A percentile compares a stretch with the other conserved stretches of the same genome.
Evolutionary conservation across 805 yeast genomes (phyloP).

Genomic region (Candida golubevii): DNA sequence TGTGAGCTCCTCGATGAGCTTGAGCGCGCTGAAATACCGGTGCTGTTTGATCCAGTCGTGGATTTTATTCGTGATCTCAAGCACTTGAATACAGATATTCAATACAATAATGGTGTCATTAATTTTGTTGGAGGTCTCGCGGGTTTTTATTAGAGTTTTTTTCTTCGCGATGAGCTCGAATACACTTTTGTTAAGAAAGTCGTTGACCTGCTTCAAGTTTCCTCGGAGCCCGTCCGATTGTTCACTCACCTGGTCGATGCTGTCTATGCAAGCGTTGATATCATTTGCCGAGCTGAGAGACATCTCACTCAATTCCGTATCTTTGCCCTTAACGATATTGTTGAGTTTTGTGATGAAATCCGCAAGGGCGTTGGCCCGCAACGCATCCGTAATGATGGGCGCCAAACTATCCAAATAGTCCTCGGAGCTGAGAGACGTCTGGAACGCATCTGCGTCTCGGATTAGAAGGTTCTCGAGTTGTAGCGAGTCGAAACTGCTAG

Average conservation of each 20-base stretch:
- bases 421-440: constrained; percentile 49
- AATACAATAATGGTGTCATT: constrained; percentile 68
- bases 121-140: constrained; percentile 62
- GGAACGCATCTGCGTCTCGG: constrained; percentile 40
- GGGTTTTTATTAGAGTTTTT: constrained; percentile 52
- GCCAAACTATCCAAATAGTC: constrained; percentile 78
- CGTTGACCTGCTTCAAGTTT: constrained; percentile 55
- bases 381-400: constrained; percentile 64
- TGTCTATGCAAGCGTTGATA: constrained; percentile 54
- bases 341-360: constrained; percentile 54
- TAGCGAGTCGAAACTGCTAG: constrained; percentile 20
- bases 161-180: constrained; percentile 59
- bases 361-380: constrained; percentile 50
- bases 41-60: constrained; percentile 73
- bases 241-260: constrained; percentile 57
- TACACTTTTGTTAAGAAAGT: constrained; percentile 60
- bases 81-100: constrained; percentile 68
- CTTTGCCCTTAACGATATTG: constrained; percentile 54
- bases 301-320: constrained; percentile 55
- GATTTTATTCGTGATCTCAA: constrained; percentile 81
- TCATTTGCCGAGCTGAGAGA: constrained; percentile 60
- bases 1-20: constrained; percentile 71
- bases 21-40: constrained; percentile 81
- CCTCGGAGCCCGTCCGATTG: constrained; percentile 52
- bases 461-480: constrained; percentile 36